These are phyloP conservation scores for Pisolithus orientalis DNA, from an alignment of 768 basidiomycete species.

Conservation along the genomic window DNA sequence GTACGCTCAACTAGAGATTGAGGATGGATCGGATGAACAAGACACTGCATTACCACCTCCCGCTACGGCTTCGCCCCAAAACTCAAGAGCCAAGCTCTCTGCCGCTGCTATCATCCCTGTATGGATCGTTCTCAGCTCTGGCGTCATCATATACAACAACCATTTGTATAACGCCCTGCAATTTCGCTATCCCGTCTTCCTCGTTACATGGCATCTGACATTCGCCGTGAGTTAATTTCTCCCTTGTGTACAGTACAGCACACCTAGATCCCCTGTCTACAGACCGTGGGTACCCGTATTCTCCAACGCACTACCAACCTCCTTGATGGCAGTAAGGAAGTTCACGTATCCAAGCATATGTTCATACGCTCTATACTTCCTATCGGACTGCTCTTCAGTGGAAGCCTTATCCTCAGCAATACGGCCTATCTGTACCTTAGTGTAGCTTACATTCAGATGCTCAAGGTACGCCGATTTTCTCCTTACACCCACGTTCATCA, in stretches of 20 bases:
- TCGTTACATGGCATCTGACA: constrained; percentile 80
- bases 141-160: constrained; percentile 97
- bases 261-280: constrained; percentile 1
- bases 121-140: constrained; percentile 86
- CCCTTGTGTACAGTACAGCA: neutral
- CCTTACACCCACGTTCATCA: neutral
- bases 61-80: constrained; percentile 37
- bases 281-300: constrained; percentile 82
- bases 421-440: constrained; percentile 88
- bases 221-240: constrained; percentile 46
- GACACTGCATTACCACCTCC: constrained; percentile 49
- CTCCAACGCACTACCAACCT: constrained; percentile 77
- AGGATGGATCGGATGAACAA: constrained; percentile 14
- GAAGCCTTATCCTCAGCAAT: constrained; percentile 86
- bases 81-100: constrained; percentile 49
- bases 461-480: constrained; percentile 51
- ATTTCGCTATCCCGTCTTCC: constrained; percentile 89
- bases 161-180: constrained; percentile 75
- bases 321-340: constrained; percentile 72
- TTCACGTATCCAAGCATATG: constrained; percentile 72
- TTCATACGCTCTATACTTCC: constrained; percentile 86
- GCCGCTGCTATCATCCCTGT: constrained; percentile 75
- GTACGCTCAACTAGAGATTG: constrained; percentile 10
- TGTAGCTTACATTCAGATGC: constrained; percentile 96
- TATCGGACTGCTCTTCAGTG: constrained; percentile 90